Base-by-base conservation (phyloP, 2,329 filamentous ascomycete species). In the Xylariaceae sp. region DNA sequence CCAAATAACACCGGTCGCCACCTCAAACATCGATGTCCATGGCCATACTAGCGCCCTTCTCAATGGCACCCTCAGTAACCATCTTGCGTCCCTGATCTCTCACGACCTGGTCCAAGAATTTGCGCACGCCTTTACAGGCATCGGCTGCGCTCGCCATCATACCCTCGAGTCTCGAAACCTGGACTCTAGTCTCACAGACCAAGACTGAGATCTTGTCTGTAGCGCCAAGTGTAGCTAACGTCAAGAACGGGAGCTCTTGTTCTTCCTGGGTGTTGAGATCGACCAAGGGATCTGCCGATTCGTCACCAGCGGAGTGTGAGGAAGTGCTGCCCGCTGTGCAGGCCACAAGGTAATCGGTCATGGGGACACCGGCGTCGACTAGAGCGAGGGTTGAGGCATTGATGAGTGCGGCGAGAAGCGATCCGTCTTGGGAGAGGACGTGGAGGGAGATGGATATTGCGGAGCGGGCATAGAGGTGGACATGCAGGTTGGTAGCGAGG, bases 111-210 rank as follows among this genome's bases (percentile, higher is more conserved):
- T 97, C 91, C 62, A 99, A 66, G 44, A 96, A 86, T 58, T 83
- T 79, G 56, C 89, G 80, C 36, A 97, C 84, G 66, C 91, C 86
- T 70, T 86, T 90, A 69, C 92, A 97, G 5, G 91, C 94, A 66
- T 96, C 91, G 43, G 96, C 83, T 0, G 87, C 92, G 1, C 96
- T 90, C 0, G 89, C 90, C 60, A 99, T 73, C 91, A 99, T 95
- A 1, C 88, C 88, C 72, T 99, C 92, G 52, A 97, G 66, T 49
- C 90, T 80, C 50, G 78, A 78, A 55, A 87, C 82, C 68, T 95
- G 87, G n/a, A 96, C 85, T 42, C 89, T 82, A 47, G 86, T 94
- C 75, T 97, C 94, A 77, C 95, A 88, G 11, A 91, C 80, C 55
- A 95, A 71, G 6, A 91, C 86, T 2, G 82, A 84, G 2, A 97